phyloP scores from a whole-genome alignment of 2,329 filamentous ascomycete genomes.

The Pyrenochaeta sp. region DNA sequence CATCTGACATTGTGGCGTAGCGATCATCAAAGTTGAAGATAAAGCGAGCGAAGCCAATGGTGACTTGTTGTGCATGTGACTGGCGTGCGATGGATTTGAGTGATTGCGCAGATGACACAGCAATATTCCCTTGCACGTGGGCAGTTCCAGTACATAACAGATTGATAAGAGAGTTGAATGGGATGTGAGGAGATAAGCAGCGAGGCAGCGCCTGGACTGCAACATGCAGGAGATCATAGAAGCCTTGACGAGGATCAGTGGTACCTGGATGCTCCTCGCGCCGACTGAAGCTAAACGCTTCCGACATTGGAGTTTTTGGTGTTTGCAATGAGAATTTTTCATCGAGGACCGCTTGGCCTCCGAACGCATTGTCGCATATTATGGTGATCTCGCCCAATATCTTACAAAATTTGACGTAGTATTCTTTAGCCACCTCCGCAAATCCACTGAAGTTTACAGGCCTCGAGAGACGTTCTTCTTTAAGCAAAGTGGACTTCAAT shows the following conservation, averaged over 20 bases:
- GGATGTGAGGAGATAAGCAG: constrained; percentile 89
- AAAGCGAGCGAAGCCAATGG: constrained; percentile 94
- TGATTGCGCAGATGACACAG: constrained; percentile 88
- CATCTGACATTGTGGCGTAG: constrained; percentile 97
- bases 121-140: constrained; percentile 92
- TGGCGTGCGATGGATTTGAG: constrained; percentile 95
- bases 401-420: constrained; percentile 90
- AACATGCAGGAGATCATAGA: constrained; percentile 94
- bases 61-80: constrained; percentile 91
- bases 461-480: constrained; percentile 71
- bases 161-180: constrained; percentile 93
- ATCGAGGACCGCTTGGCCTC: constrained; percentile 91
- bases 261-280: constrained; percentile 78
- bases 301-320: constrained; percentile 92
- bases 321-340: constrained; percentile 90
- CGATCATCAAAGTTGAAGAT: constrained; percentile 99
- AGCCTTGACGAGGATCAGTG: constrained; percentile 87
- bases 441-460: constrained; percentile 69
- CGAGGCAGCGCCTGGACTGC: constrained; percentile 93
- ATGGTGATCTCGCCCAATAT: constrained; percentile 95
- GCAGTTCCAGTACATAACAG: constrained; percentile 95
- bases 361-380: constrained; percentile 95
- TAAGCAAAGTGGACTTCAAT: constrained; percentile 49
- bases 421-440: constrained; percentile 79
- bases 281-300: constrained; percentile 89